Evolutionary conservation across 352 stramenopile species (phyloP).

Genomic region (Globisporangium nunn): DNA sequence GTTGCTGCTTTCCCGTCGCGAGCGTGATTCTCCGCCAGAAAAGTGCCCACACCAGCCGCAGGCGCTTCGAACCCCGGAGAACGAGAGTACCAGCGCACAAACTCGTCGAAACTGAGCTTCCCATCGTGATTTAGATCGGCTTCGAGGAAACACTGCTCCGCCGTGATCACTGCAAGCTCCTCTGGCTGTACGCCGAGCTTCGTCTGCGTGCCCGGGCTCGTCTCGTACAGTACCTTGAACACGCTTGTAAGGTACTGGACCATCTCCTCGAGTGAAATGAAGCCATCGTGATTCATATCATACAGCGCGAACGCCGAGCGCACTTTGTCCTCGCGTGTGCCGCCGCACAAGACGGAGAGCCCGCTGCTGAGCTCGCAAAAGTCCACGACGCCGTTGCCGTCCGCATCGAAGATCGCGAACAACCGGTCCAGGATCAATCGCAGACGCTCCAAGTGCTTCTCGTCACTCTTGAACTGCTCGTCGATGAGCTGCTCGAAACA

Average conservation of each 20-base stretch:
- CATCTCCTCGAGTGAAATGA: constrained; percentile 88
- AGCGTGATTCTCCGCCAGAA: constrained; percentile 9
- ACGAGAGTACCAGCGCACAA: constrained; percentile 78
- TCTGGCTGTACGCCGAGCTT: constrained; percentile 58
- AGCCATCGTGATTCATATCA: constrained; percentile 81
- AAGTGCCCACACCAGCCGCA: constrained; percentile 24
- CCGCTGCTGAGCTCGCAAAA: constrained; percentile 82
- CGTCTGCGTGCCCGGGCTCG: constrained; percentile 46
- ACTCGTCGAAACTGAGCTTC: constrained; percentile 82
- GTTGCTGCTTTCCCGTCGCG: constrained; percentile 5
- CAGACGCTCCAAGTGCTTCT: constrained; percentile 52
- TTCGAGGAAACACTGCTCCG: constrained; percentile 82
- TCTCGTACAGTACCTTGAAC: constrained; percentile 86
- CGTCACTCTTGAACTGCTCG: constrained; percentile 67
- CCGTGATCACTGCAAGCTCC: constrained; percentile 71
- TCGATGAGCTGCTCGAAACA: constrained; percentile 83
- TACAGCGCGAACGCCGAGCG: constrained; percentile 83
- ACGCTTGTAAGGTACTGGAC: constrained; percentile 75
- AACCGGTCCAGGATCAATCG: constrained; percentile 66
- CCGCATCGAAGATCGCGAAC: constrained; percentile 78
- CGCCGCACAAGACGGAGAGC: constrained; percentile 76
- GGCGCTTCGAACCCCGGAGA: constrained; percentile 39
- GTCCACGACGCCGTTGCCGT: constrained; percentile 74
- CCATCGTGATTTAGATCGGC: constrained; percentile 76
- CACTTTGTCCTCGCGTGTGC: constrained; percentile 78